These are phyloP conservation scores for Gnaphalium uliginosum DNA, from an alignment of 129 eudicot genomes.

Conservation along the genomic window DNA sequence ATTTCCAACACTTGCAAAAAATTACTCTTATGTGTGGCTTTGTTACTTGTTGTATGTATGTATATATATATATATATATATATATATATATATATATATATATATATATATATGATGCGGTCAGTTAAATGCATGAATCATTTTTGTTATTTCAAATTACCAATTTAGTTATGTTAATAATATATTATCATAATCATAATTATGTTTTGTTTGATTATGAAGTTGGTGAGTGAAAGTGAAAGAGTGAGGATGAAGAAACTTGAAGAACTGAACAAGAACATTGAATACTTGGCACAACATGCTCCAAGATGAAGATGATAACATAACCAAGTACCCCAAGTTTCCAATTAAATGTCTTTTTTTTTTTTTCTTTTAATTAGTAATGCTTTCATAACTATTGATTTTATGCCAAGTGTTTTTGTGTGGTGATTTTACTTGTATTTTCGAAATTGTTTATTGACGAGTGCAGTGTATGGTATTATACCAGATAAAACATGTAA, in stretches of 20 bases:
- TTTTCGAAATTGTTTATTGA: conserved; percentile 17
- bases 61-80: too few species aligned
- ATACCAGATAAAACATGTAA: conserved; percentile 2
- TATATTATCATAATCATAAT: not conserved
- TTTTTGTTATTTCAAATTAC: too few species aligned
- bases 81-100: too few species aligned
- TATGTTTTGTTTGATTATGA: conserved; percentile 22
- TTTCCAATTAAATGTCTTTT: not conserved
- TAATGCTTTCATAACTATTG: conserved; percentile 26
- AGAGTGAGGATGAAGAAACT: conserved; percentile 75
- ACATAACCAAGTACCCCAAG: not conserved
- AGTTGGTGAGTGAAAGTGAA: conserved; percentile 89
- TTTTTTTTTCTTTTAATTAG: conserved; percentile 7
- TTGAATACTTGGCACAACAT: conserved; percentile 46
- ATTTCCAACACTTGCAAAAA: too few species aligned
- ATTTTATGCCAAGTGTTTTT: conserved; percentile 21
- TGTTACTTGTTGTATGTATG: too few species aligned
- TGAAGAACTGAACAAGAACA: conserved; percentile 77
- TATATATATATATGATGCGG: too few species aligned
- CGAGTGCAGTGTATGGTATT: conserved; percentile 15
- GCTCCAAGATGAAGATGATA: conserved; percentile 20
- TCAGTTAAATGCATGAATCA: too few species aligned
- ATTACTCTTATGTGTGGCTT: too few species aligned
- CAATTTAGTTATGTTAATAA: not conserved
- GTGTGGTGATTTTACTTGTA: conserved; percentile 21